Base-by-base conservation (phyloP, 306 rosid species). In the Potentilla sterilis region DNA sequence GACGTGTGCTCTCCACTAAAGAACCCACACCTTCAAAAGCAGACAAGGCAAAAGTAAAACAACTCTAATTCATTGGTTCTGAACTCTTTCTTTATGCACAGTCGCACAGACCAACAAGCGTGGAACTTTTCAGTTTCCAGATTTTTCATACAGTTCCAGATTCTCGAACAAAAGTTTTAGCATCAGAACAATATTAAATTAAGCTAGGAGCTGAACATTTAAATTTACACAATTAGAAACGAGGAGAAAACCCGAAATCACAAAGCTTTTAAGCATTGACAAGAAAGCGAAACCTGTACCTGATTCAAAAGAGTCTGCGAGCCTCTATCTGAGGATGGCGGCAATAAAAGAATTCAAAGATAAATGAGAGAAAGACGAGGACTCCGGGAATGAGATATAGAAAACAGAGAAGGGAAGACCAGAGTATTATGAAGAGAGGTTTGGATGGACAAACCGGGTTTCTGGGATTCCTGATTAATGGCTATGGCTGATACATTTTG, bases 1-100 rank as follows among this genome's bases (percentile, higher is more conserved):
- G n/a, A 6, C 48, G 65, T 37, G 75, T 49, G 44, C 69, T 62
- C 65, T 52, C 75, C 75, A 54, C 75, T 72, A 72, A 19, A 16
- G 59, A 46, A 44, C 78, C 11, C 70, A 44, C 10, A 62, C 0
- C 32, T 28, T 41, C 2, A 24, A 38, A 41, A 54, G 38, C 22
- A 57, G n/a, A 75, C 40, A 51, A n/a, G 19, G 40, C 18, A 66
- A 75, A 51, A 51, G 7, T 14, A 14, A 67, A 19, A 42, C 22
- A 62, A 44, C 18, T 24, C 16, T 15, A 51, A 8, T 63, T 42
- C 22, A 78, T 19, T 78, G 67, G 77, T 28, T 49, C 37, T 38
- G 35, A 78, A 52, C 72, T 38, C 38, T 44, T 28, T 28, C 11
- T 19, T 69, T 37, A 22, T 2, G 75, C 75, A 77, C 61, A 46